Conservation (phyloP, 306 rosid genomes). For the barrel medic (Medicago truncatula) region MtrunA17r5.0-ANR NC_053043.1:40057001-40057500, state of each 20-base stretch:
- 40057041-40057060: no score
- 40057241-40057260: not conserved
- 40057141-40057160: not conserved
- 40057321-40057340: not conserved
- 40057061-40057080: no score
- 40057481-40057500: conserved; percentile 85
- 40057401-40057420: conserved; percentile 89
- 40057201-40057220: not conserved
- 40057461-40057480: conserved; percentile 89
- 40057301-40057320: not conserved
- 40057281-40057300: not conserved
- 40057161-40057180: not conserved
- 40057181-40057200: not conserved
- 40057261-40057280: not conserved
- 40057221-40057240: not conserved
- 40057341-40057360: conserved; percentile 91
- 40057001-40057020: no score
- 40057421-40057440: conserved; percentile 84
- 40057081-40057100: no score
- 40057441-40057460: conserved; percentile 78
- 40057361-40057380: conserved; percentile 89
- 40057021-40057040: no score
- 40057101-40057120: not conserved
- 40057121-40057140: no score
- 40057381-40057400: conserved; percentile 93